Conservation (phyloP, 208 protist genomes). For the Angomonas ambiguus region DNA sequence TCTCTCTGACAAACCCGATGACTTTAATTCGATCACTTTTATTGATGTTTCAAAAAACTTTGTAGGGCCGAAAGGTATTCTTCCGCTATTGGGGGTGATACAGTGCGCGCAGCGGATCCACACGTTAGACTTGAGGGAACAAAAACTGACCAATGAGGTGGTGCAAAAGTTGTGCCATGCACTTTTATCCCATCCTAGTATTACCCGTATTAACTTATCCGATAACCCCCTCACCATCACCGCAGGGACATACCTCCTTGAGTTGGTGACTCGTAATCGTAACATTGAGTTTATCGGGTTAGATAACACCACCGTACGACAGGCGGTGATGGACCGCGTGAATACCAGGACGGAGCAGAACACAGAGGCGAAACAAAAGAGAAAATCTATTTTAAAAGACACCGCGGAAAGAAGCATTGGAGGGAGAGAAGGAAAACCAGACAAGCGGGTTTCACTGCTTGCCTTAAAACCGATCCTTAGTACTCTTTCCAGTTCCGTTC, state of each 20-base stretch:
- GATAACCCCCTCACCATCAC: slow-evolving; percentile 82
- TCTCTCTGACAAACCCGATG: slow-evolving; percentile 58
- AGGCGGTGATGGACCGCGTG: slow-evolving; percentile 44
- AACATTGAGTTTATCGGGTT: slow-evolving; percentile 67
- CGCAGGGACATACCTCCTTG: slow-evolving; percentile 46
- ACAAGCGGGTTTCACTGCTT: slow-evolving; percentile 26
- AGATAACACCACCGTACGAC: slow-evolving; percentile 46
- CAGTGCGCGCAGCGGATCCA: slow-evolving; percentile 57
- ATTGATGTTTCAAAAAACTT: slow-evolving; percentile 88
- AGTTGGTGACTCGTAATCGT: slow-evolving; percentile 55
- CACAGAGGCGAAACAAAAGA: background rate
- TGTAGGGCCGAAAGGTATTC: slow-evolving; percentile 69
- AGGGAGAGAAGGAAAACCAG: background rate
- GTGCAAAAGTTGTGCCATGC: slow-evolving; percentile 51
- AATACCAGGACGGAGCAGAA: slow-evolving; percentile 57
- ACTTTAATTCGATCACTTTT: slow-evolving; percentile 40
- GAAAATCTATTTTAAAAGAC: background rate
- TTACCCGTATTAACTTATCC: slow-evolving; percentile 72
- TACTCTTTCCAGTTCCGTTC: slow-evolving; percentile 25
- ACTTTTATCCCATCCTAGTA: slow-evolving; percentile 44
- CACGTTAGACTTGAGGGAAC: slow-evolving; percentile 32
- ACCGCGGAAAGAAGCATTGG: background rate
- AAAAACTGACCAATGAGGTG: slow-evolving; percentile 54
- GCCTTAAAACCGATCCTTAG: slow-evolving; percentile 33
- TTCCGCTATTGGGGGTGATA: slow-evolving; percentile 76